Evolutionary conservation across 352 stramenopile species (phyloP), one percentile per base, ranked within the genome.

Genomic region (Pythium folliculosum): DNA sequence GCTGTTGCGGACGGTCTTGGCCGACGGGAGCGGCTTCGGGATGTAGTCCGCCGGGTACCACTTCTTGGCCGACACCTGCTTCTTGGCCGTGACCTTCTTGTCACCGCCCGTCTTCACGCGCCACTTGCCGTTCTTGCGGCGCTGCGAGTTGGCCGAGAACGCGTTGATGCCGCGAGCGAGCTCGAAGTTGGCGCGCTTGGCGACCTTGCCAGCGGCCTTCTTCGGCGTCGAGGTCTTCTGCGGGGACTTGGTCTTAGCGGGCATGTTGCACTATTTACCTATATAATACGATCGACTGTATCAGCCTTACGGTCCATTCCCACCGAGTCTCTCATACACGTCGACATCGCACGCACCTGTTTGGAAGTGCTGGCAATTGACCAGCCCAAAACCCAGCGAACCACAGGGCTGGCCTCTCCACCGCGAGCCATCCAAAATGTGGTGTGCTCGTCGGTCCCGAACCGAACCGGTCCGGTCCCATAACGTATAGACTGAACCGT

Each of bases 1-100:
- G 71, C 76, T 87, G 81, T 91, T 91, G 68, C 83, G 83, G 43
- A 74, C 77, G 13, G 83, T 91, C 82, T 91, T 91, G 76, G 83
- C 83, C 71, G 81, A 90, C 50, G 83, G 71, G 32, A 91, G 69
- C 57, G 71, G 76, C 79, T 89, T 89, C 38, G 81, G 81, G 77
- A 91, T 86, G 82, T 89, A 88, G 67, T 91, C 83, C 0, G 77
- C 79, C 49, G 83, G 83, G 69, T 89, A 89, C 77, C 77, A 89
- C 69, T 86, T 86, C 63, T 74, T 72, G 61, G 75, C 67, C 37
- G 71, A 72, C 37, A 73, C 56, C 63, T 77, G 69, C 60, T 71
- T 69, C 69, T 71, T 71, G 63, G 69, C 69, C 25, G 62, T 66
- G 21, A 70, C 67, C 47, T 74, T 65, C 35, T 70, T 63, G 50